Percentiles rank a stretch among this genome's conserved stretches.
phyloP scores from a whole-genome alignment of 345 rosid species.

The Dovyalis caffra region DNA sequence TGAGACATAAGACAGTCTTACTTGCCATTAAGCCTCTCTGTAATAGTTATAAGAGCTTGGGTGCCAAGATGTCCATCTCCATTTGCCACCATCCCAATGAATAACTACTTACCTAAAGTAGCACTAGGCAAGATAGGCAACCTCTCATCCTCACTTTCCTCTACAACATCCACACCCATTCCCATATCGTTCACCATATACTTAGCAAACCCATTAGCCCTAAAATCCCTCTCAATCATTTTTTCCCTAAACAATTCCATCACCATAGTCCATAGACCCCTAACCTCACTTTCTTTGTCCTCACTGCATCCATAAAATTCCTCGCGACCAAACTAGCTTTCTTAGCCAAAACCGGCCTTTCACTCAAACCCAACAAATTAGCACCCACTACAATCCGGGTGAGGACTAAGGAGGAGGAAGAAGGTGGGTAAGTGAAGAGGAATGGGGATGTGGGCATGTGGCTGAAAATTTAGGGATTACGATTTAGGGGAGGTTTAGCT shows the following conservation, averaged over 20 bases:
- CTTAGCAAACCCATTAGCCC: conserved; percentile 69
- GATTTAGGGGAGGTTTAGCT: too few relatives aligned
- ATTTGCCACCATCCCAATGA: conserved; percentile 75
- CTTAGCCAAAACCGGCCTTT: conserved; percentile 67
- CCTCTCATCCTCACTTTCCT: conserved; percentile 42
- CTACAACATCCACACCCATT: conserved; percentile 58
- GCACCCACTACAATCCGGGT: conserved; percentile 69
- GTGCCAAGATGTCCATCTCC: conserved; percentile 70
- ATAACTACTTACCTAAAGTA: conserved; percentile 70
- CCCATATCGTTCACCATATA: conserved; percentile 89
- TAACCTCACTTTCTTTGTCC: conserved; percentile 62
- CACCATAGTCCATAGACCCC: too few relatives aligned
- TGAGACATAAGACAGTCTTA: conserved; percentile 10
- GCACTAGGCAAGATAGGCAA: conserved; percentile 59
- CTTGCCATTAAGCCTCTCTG: conserved; percentile 68
- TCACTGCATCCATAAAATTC: conserved; percentile 47
- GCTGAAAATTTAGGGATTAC: too few relatives aligned
- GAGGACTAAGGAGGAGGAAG: too few relatives aligned
- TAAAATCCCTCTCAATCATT: conserved; percentile 59
- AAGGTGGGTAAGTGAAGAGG: too few relatives aligned
- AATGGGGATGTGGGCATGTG: too few relatives aligned
- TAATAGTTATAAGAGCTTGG: conserved; percentile 70
- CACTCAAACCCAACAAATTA: conserved; percentile 69
- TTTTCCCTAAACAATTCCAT: conserved; percentile 73
- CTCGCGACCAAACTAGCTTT: conserved; percentile 54